Evolutionary conservation across 108 stramenopile genomes (phyloP), one percentile per base, ranked within the genome.

Genomic region (Aurantiochytrium sp.): DNA sequence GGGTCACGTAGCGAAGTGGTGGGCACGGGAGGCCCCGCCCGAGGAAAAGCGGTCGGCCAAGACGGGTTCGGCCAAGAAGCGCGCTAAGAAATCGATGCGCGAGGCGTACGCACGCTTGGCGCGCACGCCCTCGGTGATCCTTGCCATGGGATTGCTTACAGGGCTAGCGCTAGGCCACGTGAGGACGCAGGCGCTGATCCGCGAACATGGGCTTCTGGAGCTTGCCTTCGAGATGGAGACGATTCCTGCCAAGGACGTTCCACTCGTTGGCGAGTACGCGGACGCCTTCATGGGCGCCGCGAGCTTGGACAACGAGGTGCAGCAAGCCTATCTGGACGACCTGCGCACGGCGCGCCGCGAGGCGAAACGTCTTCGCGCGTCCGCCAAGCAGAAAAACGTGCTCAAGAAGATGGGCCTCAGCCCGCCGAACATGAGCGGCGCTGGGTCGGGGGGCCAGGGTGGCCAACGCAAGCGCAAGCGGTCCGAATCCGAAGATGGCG

Each of bases 161-260:
- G 73, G 73, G 24, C 15, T 81, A 12, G 39, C 21, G 19, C 73
- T 12, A 0, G 39, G 42, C 1, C 73, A 81, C 24, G 39, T 6
- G 19, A 12, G 1, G 39, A 48, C 73, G 27, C 73, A 81, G 45
- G 10, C 6, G 45, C 30, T 81, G 0, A 27, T 81, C 2, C 73
- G 39, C 27, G 27, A 81, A 24, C 12, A 24, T 0, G 45, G 45
- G 6, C 39, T 81, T 12, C 39, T 81, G 10, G 42, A 48, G 6
- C 17, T 81, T 15, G 73, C 73, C 39, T 81, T 81, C 32, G 73
- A 81, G 39, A 48, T 81, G 39, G 73, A 81, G 45, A 41, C 39
- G 2, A 81, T 81, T 48, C 73, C 73, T 24, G 73, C 73, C 50
- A 48, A 48, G 73, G 73, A 81, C 2, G 73, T 81, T 12, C 73